These are phyloP conservation scores for Thalassia testudinum DNA, from an alignment of 116 monocot genomes.

Conservation along the genomic window DNA sequence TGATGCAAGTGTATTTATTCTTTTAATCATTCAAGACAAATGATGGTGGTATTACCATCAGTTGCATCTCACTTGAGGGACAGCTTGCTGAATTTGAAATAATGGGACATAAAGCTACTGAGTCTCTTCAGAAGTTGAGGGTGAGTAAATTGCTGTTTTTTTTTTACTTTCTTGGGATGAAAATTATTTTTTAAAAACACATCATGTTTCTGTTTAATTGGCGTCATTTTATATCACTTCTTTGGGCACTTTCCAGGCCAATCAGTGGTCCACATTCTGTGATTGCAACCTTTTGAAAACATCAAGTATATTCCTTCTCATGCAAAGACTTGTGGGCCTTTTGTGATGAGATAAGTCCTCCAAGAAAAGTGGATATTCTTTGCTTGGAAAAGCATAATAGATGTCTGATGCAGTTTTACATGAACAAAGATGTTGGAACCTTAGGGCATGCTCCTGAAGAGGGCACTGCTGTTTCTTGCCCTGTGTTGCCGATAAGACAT, in stretches of 20 bases:
- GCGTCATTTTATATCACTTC: no score
- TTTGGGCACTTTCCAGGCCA: no score
- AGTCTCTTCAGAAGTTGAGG: slow-evolving; percentile 42
- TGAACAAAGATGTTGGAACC: slow-evolving; percentile 19
- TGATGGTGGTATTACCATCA: slow-evolving; percentile 27
- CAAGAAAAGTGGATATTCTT: slow-evolving; percentile 39
- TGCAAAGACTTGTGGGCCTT: slow-evolving; percentile 55
- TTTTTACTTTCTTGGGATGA: no score
- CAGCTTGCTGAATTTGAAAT: slow-evolving; percentile 64
- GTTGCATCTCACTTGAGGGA: slow-evolving; percentile 46
- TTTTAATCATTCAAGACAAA: slow-evolving; percentile 24
- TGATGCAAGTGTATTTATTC: no score
- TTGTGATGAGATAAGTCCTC: slow-evolving; percentile 36
- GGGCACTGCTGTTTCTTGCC: slow-evolving; percentile 17
- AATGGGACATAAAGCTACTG: slow-evolving; percentile 44
- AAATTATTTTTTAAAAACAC: no score
- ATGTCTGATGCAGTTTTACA: slow-evolving; percentile 34
- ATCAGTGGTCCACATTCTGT: not conserved
- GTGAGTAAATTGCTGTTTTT: slow-evolving; percentile 20
- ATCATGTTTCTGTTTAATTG: no score
- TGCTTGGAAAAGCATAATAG: slow-evolving; percentile 41
- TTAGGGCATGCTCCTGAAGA: slow-evolving; percentile 60
- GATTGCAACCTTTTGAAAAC: slow-evolving; percentile 11
- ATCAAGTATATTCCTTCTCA: slow-evolving; percentile 24
- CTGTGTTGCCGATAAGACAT: slow-evolving; percentile 58